phyloP scores from a whole-genome alignment of 164 flowering plant species.

The Umbilicus rupestris region DNA sequence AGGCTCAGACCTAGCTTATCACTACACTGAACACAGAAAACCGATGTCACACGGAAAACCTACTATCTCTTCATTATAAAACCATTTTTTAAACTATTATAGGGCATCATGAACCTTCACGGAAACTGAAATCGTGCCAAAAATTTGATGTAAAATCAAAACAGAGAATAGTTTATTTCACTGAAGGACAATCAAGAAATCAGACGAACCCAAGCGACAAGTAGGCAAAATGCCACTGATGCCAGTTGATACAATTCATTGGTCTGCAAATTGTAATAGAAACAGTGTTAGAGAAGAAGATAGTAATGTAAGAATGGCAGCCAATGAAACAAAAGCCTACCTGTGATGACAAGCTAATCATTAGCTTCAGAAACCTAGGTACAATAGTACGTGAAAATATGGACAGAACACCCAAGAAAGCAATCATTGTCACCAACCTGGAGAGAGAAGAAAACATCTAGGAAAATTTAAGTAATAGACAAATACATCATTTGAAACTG shows the following conservation, averaged over 20 bases:
- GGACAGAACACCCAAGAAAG: conserved; percentile 61
- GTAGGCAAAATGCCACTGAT: conserved; percentile 89
- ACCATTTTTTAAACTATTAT: not conserved
- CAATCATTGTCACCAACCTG: conserved; percentile 69
- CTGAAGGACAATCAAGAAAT: conserved; percentile 12
- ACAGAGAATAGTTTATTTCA: not conserved
- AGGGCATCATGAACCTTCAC: not conserved
- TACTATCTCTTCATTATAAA: not conserved
- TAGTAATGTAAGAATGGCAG: not conserved
- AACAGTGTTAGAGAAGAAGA: conserved; percentile 4
- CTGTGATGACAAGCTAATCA: conserved; percentile 89
- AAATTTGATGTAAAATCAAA: not conserved
- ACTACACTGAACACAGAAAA: conserved; percentile 63
- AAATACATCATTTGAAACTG: not conserved
- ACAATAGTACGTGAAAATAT: conserved; percentile 69
- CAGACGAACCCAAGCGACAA: conserved; percentile 91
- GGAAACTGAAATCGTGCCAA: not conserved
- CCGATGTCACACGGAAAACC: not conserved
- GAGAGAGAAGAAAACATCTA: conserved; percentile 4
- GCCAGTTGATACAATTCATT: conserved; percentile 96
- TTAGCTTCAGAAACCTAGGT: conserved; percentile 88
- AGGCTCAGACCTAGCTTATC: conserved; percentile 95
- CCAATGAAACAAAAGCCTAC: conserved; percentile 21
- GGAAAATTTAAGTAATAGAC: not conserved
- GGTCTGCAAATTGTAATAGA: conserved; percentile 44